Evolutionary conservation across 148 eudicot genomes (phyloP).

Genomic region (Nepenthes gracilis): DNA sequence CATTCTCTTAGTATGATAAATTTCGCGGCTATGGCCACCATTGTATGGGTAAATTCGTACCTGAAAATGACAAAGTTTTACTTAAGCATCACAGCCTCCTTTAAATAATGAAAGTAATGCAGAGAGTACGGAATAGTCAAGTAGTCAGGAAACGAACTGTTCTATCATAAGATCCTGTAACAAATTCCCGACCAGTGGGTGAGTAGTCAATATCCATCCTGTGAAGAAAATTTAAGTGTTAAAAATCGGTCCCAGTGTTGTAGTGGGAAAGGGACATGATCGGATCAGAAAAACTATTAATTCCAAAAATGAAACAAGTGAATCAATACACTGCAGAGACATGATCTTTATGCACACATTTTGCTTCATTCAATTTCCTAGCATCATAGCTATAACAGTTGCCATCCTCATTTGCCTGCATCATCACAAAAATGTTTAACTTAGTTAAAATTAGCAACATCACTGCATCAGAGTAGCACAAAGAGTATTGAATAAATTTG

Average conservation of each 20-base stretch:
- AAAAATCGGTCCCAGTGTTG: not conserved
- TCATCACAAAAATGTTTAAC: constrained; percentile 7
- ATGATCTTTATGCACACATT: constrained; percentile 93
- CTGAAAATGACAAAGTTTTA: constrained; percentile 26
- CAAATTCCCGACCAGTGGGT: constrained; percentile 98
- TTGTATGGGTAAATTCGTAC: constrained; percentile 75
- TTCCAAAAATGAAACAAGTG: constrained; percentile 1
- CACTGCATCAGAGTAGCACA: too few species aligned
- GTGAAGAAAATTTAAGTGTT: constrained; percentile 6
- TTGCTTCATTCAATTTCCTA: constrained; percentile 76
- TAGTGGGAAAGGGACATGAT: not conserved
- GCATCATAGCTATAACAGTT: constrained; percentile 89
- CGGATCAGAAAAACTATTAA: not conserved
- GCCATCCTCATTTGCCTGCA: constrained; percentile 93
- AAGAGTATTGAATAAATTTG: too few species aligned
- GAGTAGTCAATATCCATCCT: constrained; percentile 99
- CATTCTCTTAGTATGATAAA: constrained; percentile 98
- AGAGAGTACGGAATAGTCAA: not conserved
- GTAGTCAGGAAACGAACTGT: constrained; percentile 43
- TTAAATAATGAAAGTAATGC: not conserved
- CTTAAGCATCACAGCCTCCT: not conserved
- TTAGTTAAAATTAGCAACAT: too few species aligned
- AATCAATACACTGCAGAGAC: constrained; percentile 88
- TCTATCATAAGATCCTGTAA: constrained; percentile 97
- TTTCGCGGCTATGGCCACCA: constrained; percentile 94